Conservation (phyloP, 495 filamentous ascomycete genomes). For the Hypoxylon cercidicola region DNA sequence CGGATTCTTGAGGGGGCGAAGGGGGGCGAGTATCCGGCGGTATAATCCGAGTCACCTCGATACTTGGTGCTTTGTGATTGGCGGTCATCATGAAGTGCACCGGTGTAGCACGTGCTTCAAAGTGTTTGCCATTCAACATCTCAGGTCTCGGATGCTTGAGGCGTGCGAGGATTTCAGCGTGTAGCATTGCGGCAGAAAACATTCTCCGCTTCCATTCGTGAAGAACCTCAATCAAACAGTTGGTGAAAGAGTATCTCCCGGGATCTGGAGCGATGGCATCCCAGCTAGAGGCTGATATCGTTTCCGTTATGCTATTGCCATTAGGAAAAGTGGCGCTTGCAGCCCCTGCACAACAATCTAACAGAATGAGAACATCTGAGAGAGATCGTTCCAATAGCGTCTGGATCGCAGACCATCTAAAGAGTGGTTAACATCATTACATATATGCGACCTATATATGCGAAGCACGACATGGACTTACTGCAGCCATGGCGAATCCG, state of each 20-base stretch:
- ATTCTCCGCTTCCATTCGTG: slow-evolving; percentile 58
- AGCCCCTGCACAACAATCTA: slow-evolving; percentile 65
- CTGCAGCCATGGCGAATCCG: slow-evolving; percentile 58
- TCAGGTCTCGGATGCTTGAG: slow-evolving; percentile 63
- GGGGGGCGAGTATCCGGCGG: slow-evolving; percentile 43
- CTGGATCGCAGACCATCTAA: slow-evolving; percentile 63
- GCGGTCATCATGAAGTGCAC: slow-evolving; percentile 65
- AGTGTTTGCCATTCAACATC: slow-evolving; percentile 59
- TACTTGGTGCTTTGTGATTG: slow-evolving; percentile 62
- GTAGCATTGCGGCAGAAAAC: slow-evolving; percentile 63
- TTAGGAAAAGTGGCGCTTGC: slow-evolving; percentile 61
- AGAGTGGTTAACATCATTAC: slow-evolving; percentile 13
- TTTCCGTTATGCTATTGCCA: slow-evolving; percentile 61
- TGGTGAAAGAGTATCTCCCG: slow-evolving; percentile 62
- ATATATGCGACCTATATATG: slow-evolving; percentile 6
- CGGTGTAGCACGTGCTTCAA: slow-evolving; percentile 61
- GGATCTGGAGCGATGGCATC: slow-evolving; percentile 63
- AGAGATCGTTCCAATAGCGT: slow-evolving; percentile 62
- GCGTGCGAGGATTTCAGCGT: slow-evolving; percentile 61
- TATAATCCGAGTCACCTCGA: slow-evolving; percentile 55
- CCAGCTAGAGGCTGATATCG: slow-evolving; percentile 64
- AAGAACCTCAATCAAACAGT: slow-evolving; percentile 61
- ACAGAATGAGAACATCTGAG: slow-evolving; percentile 63
- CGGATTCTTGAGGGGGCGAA: slow-evolving; percentile 46
- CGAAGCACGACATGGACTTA: slow-evolving; percentile 26